Conservation (phyloP, 2,329 filamentous ascomycete genomes). For the Diaporthe sp. region DNA sequence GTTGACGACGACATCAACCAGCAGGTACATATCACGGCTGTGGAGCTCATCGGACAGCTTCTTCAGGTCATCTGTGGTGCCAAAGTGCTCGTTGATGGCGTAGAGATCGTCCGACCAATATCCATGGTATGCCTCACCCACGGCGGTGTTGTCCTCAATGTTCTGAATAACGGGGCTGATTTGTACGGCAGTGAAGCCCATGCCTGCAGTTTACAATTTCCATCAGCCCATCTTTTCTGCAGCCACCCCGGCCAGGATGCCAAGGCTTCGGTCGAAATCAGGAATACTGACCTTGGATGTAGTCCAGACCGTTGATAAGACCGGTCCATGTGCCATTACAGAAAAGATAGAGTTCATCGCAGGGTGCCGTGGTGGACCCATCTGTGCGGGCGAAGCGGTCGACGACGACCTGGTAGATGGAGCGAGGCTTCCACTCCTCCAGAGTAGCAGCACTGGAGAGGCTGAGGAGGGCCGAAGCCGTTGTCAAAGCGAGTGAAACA, state of each 20-base stretch:
- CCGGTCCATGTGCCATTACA: conserved; percentile 72
- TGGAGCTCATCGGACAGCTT: conserved; percentile 58
- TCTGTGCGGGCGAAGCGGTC: conserved; percentile 63
- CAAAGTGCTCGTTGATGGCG: conserved; percentile 67
- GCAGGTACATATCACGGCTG: conserved; percentile 52
- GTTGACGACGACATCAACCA: conserved; percentile 64
- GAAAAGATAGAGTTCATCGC: conserved; percentile 56
- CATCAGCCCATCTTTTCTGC: conserved; percentile 7
- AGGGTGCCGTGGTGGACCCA: conserved; percentile 55
- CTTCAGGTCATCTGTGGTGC: conserved; percentile 68
- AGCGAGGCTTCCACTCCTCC: conserved; percentile 60
- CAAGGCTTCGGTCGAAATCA: not conserved
- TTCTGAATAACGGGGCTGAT: conserved; percentile 65
- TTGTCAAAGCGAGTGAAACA: conserved; percentile 36
- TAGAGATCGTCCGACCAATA: conserved; percentile 65
- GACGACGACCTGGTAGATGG: conserved; percentile 69
- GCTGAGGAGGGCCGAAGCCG: conserved; percentile 40
- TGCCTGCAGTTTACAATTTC: conserved; percentile 40
- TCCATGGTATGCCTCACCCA: conserved; percentile 58
- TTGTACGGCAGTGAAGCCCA: conserved; percentile 69
- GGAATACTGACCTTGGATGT: conserved; percentile 59
- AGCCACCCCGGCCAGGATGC: not conserved
- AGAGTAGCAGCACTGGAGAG: conserved; percentile 56
- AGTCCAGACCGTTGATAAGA: conserved; percentile 68
- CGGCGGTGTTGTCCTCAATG: conserved; percentile 47